These are phyloP conservation scores for Sarocladium strictum DNA, from an alignment of 2,329 filamentous ascomycete genomes.

Conservation along the genomic window DNA sequence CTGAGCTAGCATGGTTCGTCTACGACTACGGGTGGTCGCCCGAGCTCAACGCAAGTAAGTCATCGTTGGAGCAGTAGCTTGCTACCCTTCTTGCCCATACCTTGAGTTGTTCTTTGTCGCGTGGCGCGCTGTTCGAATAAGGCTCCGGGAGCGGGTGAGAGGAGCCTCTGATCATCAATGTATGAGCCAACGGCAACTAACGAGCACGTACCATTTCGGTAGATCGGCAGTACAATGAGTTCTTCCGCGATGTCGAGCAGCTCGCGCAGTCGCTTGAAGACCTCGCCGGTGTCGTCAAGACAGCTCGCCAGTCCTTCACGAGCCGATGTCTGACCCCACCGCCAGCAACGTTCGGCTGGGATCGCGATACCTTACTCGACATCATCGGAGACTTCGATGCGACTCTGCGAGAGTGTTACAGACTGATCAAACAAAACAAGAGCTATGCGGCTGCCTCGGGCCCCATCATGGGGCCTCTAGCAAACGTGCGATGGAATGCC, in stretches of 20 bases:
- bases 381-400: slow-evolving; percentile 21
- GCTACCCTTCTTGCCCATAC: background rate
- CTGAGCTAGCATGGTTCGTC: slow-evolving; percentile 18
- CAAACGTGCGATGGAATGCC: slow-evolving; percentile 30
- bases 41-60: slow-evolving; percentile 15
- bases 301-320: slow-evolving; percentile 21
- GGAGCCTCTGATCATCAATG: too few species aligned
- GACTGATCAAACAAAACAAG: slow-evolving; percentile 22
- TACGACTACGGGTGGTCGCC: slow-evolving; percentile 17
- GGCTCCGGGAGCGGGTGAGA: too few species aligned
- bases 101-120: too few species aligned
- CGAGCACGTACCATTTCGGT: too few species aligned
- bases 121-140: too few species aligned
- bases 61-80: background rate
- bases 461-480: slow-evolving; percentile 20
- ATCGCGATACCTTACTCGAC: slow-evolving; percentile 20
- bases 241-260: slow-evolving; percentile 23
- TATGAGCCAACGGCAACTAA: too few species aligned
- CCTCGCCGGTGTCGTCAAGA: slow-evolving; percentile 21
- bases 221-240: slow-evolving; percentile 27
- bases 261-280: slow-evolving; percentile 25
- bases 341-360: slow-evolving; percentile 19
- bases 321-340: slow-evolving; percentile 15
- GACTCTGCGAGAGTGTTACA: slow-evolving; percentile 26
- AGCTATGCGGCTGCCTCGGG: slow-evolving; percentile 21